Base-by-base conservation (phyloP, 176 grass and related monocot species). In the Ananas comosus region DNA sequence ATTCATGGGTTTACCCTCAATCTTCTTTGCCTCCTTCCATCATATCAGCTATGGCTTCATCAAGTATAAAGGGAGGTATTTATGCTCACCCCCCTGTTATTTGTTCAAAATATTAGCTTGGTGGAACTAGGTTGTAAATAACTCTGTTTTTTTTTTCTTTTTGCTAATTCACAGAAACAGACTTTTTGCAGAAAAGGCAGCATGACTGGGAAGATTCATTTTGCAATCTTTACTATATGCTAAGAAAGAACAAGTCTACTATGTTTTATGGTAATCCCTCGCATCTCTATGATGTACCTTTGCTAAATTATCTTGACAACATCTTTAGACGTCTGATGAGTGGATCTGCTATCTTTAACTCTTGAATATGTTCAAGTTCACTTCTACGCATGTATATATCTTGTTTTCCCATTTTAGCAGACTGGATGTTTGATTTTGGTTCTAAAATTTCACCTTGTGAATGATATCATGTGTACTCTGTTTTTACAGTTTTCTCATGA, bases 1-100 rank as follows among this genome's bases (percentile, higher is more conserved):
- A 79, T 16, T 97, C 94, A 70, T 97, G 94, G 94, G 85, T 90
- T 74, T 90, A 97, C 72, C 94, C 94, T 67, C 81, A 92, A 63
- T 85, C 81, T 16, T 47, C 70, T 56, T 80, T 97, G 64, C 87
- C 89, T 53, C 57, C 82, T 72, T 81, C 77, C 63, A 71, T 93
- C 48, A 79, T 97, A 68, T 85, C 89, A 82, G 65, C 67, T 53
- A 83, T 92, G 84, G 69, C 77, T 25, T 88, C 89, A 56, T 88
- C 89, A 53, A 80, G 78, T 78, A 78, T 48, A 85, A 80, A 72
- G n/a, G 87, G 76, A 87, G 94, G 94, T 97, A 81, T 72, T 78
- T 67, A 74, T 65, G 42, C 14, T 2, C 11, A 51, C 0, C 6
- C 49, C 10, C 65, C 70, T 53, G 3, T 21, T 53, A 9, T 51